A percentile compares a stretch with the other conserved stretches of the same genome.
Conservation (phyloP, 2,329 filamentous ascomycete species). For the Neofusicoccum sp. region DNA sequence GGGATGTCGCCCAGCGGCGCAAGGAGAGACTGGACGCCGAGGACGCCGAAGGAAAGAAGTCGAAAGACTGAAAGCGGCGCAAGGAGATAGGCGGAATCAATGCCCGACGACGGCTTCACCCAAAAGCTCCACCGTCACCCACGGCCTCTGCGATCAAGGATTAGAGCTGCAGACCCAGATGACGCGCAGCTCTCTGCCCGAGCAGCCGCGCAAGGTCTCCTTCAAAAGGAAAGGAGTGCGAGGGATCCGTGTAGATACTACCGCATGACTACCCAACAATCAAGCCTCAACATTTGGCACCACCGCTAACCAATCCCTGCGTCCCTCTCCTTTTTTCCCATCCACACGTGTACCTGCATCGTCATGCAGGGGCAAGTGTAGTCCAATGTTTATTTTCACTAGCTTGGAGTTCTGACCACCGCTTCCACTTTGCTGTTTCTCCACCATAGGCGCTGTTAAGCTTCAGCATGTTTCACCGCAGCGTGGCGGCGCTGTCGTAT, state of each 20-base stretch:
- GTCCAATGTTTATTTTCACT: neutral
- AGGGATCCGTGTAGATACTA: neutral
- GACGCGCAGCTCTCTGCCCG: neutral
- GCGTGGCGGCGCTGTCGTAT: too few relatives aligned
- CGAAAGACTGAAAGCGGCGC: neutral
- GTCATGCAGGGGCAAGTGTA: too few relatives aligned
- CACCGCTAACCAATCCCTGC: neutral
- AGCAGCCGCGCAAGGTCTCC: neutral
- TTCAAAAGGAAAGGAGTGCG: neutral
- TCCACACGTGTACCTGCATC: neutral
- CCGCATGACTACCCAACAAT: neutral
- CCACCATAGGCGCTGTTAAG: neutral
- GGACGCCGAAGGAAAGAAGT: slow-evolving; percentile 43
- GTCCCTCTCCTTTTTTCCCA: neutral
- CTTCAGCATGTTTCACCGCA: neutral
- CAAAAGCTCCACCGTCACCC: neutral
- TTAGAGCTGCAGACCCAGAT: neutral
- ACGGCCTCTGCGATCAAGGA: neutral
- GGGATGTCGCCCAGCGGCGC: slow-evolving; percentile 93
- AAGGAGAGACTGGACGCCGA: slow-evolving; percentile 73
- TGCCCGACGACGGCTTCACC: neutral
- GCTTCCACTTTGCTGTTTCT: neutral
- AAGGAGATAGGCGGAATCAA: neutral
- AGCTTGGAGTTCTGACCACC: neutral
- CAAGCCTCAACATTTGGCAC: neutral